These are phyloP conservation scores for Cymbopogon citratus DNA, from an alignment of 176 grass and related monocot species.

Conservation along the genomic window DNA sequence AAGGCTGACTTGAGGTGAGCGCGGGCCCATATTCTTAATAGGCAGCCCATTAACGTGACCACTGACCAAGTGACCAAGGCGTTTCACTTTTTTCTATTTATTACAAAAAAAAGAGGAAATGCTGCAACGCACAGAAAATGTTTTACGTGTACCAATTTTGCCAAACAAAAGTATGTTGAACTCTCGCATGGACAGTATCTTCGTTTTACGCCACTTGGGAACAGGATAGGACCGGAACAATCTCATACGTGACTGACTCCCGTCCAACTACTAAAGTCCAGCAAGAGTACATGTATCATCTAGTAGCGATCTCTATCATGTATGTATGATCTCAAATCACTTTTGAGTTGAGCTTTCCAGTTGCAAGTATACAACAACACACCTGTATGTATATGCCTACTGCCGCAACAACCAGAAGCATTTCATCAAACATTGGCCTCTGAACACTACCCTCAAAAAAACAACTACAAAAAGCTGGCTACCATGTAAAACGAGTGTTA, in stretches of 20 bases:
- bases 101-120: too few relatives aligned
- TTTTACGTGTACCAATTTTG: too few relatives aligned
- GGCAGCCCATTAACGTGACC: too few relatives aligned
- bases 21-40: too few relatives aligned
- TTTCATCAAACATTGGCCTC: neutral
- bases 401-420: conserved; percentile 11
- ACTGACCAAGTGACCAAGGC: too few relatives aligned
- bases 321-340: conserved; percentile 21
- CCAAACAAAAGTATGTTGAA: too few relatives aligned
- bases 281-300: neutral
- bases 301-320: neutral
- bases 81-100: too few relatives aligned
- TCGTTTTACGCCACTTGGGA: too few relatives aligned
- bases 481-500: conserved; percentile 41
- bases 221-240: too few relatives aligned
- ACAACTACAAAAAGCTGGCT: conserved; percentile 1
- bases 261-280: neutral
- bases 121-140: too few relatives aligned
- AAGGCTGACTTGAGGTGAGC: neutral
- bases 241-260: neutral
- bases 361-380: conserved; percentile 28
- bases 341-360: conserved; percentile 29
- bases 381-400: neutral
- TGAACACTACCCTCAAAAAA: conserved; percentile 9
- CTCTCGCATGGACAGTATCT: too few relatives aligned